Conservation (phyloP, 306 rosid species). For the Cucurbita maxima region DNA sequence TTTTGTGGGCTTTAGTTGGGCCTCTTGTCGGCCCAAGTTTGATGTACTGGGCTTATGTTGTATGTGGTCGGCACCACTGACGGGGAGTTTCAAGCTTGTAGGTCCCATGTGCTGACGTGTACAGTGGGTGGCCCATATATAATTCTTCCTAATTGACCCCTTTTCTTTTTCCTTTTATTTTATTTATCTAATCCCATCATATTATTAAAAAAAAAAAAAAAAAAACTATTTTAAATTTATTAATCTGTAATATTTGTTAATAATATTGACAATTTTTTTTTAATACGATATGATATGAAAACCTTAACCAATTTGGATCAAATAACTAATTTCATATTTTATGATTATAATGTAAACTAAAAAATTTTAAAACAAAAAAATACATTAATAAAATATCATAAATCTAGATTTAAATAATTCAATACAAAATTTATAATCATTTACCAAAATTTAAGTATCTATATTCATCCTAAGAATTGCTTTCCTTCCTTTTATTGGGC, state of each 20-base stretch:
- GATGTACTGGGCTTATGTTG: slow-evolving; percentile 80
- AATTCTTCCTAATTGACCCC: not conserved
- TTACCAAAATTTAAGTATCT: no score
- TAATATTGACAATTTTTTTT: no score
- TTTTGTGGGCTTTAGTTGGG: slow-evolving; percentile 92
- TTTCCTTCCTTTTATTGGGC: no score
- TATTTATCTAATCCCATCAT: not conserved
- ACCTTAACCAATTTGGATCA: no score
- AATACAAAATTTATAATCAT: no score
- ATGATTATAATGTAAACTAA: no score
- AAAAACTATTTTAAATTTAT: not conserved
- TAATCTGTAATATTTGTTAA: not conserved
- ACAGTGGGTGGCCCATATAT: slow-evolving; percentile 5
- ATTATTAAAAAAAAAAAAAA: not conserved
- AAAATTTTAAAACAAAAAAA: no score
- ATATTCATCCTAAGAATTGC: no score
- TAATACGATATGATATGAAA: no score
- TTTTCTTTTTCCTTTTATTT: not conserved
- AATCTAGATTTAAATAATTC: no score
- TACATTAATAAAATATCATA: no score
- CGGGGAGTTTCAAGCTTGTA: slow-evolving; percentile 54
- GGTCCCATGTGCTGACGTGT: slow-evolving; percentile 42
- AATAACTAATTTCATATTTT: no score
- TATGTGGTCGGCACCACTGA: slow-evolving; percentile 67
- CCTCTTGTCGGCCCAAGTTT: slow-evolving; percentile 69